phyloP scores from a whole-genome alignment of 1,139 yeast genomes.

The Kurtzmaniella quercitrusa region DNA sequence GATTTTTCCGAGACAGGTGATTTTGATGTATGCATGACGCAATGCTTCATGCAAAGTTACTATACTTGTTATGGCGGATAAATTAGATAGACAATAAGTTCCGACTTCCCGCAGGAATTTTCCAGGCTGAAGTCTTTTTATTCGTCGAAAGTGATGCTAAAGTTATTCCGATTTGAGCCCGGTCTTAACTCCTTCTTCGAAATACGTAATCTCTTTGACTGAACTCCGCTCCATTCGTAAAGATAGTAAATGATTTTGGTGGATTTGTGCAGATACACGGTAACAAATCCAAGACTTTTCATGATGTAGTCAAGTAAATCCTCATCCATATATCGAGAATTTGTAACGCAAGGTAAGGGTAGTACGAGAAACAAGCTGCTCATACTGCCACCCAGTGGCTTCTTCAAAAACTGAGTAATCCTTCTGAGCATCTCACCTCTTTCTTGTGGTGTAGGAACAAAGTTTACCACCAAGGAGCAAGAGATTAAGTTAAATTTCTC shows the following conservation, averaged over 20 bases:
- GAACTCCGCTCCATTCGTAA: slow-evolving; percentile 43
- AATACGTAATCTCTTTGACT: slow-evolving; percentile 12
- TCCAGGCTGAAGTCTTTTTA: not conserved
- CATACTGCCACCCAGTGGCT: slow-evolving; percentile 17
- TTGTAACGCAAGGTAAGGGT: slow-evolving; percentile 80
- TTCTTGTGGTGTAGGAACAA: slow-evolving; percentile 67
- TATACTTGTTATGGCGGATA: not conserved
- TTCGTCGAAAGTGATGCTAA: slow-evolving; percentile 38
- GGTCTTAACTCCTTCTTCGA: slow-evolving; percentile 46
- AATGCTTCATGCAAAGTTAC: not conserved
- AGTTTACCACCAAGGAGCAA: slow-evolving; percentile 82
- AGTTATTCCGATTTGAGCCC: slow-evolving; percentile 61
- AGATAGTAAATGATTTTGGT: slow-evolving; percentile 79
- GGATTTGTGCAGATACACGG: slow-evolving; percentile 51
- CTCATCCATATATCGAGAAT: slow-evolving; percentile 73
- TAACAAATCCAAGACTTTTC: slow-evolving; percentile 53
- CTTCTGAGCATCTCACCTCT: slow-evolving; percentile 76
- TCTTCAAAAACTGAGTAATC: slow-evolving; percentile 53
- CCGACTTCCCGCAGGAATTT: not conserved
- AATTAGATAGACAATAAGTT: not conserved
- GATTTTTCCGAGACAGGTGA: not conserved
- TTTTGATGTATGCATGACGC: not conserved
- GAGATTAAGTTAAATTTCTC: slow-evolving; percentile 65
- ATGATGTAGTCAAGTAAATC: slow-evolving; percentile 43
- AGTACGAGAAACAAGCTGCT: slow-evolving; percentile 67